These are phyloP conservation scores for Filosporella fistucella DNA, from an alignment of 495 filamentous ascomycete genomes.

Conservation along the genomic window DNA sequence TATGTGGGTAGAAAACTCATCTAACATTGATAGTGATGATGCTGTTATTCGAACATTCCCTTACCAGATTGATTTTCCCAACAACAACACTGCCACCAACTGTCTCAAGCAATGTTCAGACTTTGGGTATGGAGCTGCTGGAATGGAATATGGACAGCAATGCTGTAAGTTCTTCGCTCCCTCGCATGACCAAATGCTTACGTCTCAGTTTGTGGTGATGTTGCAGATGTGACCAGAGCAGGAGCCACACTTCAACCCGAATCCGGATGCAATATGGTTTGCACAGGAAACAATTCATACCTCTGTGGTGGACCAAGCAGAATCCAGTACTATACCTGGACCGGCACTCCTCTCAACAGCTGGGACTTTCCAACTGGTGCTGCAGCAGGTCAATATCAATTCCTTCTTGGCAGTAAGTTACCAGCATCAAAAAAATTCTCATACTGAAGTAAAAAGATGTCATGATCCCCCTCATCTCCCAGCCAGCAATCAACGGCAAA, in stretches of 20 bases:
- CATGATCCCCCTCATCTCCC: constrained; percentile 48
- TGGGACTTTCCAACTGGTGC: constrained; percentile 42
- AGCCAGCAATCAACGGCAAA: constrained; percentile 55
- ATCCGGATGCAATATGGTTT: constrained; percentile 49
- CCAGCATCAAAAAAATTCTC: not conserved
- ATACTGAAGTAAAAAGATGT: constrained; percentile 30
- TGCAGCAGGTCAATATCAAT: constrained; percentile 46
- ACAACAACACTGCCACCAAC: constrained; percentile 27
- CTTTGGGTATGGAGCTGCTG: constrained; percentile 35
- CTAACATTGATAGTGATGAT: constrained; percentile 38
- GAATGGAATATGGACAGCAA: constrained; percentile 38
- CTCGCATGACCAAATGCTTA: not conserved
- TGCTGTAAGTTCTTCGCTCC: constrained; percentile 23
- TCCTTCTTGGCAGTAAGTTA: constrained; percentile 43
- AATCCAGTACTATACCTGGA: constrained; percentile 43
- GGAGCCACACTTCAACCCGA: constrained; percentile 27
- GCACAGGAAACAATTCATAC: constrained; percentile 41
- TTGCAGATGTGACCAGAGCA: constrained; percentile 1
- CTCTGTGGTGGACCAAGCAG: constrained; percentile 28
- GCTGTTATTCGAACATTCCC: constrained; percentile 17
- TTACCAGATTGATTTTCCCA: constrained; percentile 2
- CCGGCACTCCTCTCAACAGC: constrained; percentile 4
- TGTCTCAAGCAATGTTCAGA: constrained; percentile 32
- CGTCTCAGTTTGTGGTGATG: constrained; percentile 13
- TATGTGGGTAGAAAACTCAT: not conserved